Conservation (phyloP, 768 basidiomycete species). For the Termitomyces titanicus region DNA sequence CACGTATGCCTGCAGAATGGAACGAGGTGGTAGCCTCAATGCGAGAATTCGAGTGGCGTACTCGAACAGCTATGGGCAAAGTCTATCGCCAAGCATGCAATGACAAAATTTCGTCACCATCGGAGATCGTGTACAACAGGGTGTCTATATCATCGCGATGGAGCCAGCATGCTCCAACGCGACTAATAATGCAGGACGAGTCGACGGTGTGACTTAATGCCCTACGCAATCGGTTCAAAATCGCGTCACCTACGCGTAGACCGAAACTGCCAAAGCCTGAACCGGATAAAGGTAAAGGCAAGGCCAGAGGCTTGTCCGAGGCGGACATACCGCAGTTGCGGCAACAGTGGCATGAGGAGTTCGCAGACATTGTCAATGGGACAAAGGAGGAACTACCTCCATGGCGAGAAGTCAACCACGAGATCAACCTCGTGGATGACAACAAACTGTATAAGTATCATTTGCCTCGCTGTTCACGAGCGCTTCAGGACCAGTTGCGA, state of each 20-base stretch:
- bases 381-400: conserved; percentile 26
- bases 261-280: too few species aligned
- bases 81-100: too few species aligned
- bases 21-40: conserved; percentile 11
- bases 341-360: conserved; percentile 18
- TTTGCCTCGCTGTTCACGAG: conserved; percentile 24
- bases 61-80: too few species aligned
- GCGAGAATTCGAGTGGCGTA: background rate
- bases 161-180: too few species aligned
- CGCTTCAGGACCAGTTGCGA: conserved; percentile 22
- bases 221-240: too few species aligned
- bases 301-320: too few species aligned
- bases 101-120: too few species aligned
- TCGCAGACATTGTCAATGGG: conserved; percentile 20
- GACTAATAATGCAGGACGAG: too few species aligned
- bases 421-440: conserved; percentile 33
- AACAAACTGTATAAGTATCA: background rate
- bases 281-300: too few species aligned
- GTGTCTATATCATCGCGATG: too few species aligned
- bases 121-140: background rate
- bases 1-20: conserved; percentile 18
- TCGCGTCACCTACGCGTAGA: too few species aligned
- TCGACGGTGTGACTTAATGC: too few species aligned
- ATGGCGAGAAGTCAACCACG: conserved; percentile 32
- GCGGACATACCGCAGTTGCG: conserved; percentile 15